Conservation (phyloP, 2,329 filamentous ascomycete genomes). For the Diplodia intermedia region DNA sequence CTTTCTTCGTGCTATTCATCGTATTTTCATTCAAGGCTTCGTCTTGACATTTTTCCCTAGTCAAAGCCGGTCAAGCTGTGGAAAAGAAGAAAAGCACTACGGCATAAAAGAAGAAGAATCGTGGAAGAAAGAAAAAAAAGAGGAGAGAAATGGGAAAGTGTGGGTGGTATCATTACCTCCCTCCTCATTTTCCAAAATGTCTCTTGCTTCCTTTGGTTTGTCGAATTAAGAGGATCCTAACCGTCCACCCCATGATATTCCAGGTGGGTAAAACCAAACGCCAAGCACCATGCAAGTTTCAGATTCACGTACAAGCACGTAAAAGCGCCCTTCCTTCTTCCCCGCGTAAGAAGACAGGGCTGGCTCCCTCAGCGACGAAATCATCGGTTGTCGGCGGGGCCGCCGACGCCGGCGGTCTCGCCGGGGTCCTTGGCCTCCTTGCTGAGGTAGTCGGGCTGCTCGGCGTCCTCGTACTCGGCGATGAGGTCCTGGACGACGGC, state of each 20-base stretch:
- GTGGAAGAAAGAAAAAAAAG: neutral
- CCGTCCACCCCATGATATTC: neutral
- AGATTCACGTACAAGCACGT: neutral
- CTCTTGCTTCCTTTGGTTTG: neutral
- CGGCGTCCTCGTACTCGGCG: conserved; percentile 93
- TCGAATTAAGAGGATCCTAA: neutral
- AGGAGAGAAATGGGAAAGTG: neutral
- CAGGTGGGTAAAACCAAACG: conserved; percentile 8
- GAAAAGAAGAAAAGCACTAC: neutral
- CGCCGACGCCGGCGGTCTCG: conserved; percentile 4
- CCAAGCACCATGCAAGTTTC: conserved; percentile 23
- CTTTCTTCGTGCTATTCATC: neutral
- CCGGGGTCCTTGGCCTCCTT: conserved; percentile 58
- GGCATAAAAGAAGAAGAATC: neutral
- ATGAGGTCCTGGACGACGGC: conserved; percentile 92
- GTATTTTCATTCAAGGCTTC: neutral
- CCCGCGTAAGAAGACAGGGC: too few species aligned
- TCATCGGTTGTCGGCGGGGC: neutral
- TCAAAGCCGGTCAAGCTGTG: neutral
- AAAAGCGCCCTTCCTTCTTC: neutral
- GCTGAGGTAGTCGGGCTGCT: conserved; percentile 87
- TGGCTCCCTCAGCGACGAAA: neutral
- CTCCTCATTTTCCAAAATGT: neutral
- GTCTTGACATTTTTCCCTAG: neutral
- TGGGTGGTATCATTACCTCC: conserved; percentile 7